Evolutionary conservation across 2,329 filamentous ascomycete genomes (phyloP), one percentile per base, ranked within the genome.

Genomic region (Sordariomycetes sp.): DNA sequence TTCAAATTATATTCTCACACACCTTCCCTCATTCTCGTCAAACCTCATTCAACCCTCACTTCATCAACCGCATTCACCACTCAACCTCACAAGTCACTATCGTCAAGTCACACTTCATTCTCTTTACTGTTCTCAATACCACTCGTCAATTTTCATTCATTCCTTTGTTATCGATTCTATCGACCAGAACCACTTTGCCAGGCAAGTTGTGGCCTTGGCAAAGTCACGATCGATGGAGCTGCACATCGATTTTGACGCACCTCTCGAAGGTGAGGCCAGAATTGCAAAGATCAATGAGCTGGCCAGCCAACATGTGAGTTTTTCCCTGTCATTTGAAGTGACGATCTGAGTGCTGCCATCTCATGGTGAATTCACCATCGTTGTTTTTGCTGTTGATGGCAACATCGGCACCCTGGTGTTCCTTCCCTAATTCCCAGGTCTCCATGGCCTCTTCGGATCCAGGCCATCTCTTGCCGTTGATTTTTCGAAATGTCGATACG

Each of bases 201-300:
- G 20, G 46, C n/a, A 12, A 20, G n/a, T 22, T n/a, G 43, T 40
- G 43, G 18, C 20, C 43, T 22, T n/a, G 37, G 37, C 10, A 43
- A 25, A 28, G 24, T 37, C n/a, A 28, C 72, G 72, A 10, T n/a
- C 18, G 16, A 50, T 50, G 46, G 46, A 50, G 71, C 61, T 73
- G 50, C 70, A 70, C 14, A 69, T 74, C 57, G 69, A 73, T 64
- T 74, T 74, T 56, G 69, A 68, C n/a, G 68, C 70, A 25, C 71
- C 72, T n/a, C 67, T 73, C 1, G 66, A 68, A 3, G 72, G 70
- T 40, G 62, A 65, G 60, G 70, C 70, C 53, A 69, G 72, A 3
- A 62, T 65, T 3, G 69, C 72, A 58, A 65, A 68, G 54, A 68
- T 74, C 58, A 70, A 71, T 55, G 70, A 72, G 60, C 70, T 74